Conservation (phyloP, 352 stramenopile genomes). For the Globisporangium ultimum region DNA sequence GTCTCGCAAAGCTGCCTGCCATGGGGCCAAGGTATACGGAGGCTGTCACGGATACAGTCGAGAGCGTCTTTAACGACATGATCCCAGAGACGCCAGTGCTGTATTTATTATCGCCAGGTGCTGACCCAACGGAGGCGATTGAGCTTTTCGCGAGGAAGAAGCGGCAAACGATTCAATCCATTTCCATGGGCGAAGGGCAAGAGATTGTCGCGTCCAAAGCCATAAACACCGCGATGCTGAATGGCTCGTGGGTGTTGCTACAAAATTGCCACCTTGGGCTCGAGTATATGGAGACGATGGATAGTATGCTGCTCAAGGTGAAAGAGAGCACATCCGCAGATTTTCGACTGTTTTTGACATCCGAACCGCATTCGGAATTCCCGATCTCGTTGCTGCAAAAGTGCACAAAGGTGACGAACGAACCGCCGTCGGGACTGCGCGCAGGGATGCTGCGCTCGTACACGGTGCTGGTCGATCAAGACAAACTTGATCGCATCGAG, state of each 20-base stretch:
- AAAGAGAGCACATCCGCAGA: conserved; percentile 35
- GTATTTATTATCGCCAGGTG: conserved; percentile 68
- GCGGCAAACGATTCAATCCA: conserved; percentile 56
- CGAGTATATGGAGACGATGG: conserved; percentile 60
- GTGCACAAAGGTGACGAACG: conserved; percentile 75
- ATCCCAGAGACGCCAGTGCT: conserved; percentile 56
- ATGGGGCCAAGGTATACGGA: conserved; percentile 65
- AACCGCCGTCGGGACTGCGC: conserved; percentile 65
- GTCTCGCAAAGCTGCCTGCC: conserved; percentile 41
- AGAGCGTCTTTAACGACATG: conserved; percentile 71
- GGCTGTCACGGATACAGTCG: conserved; percentile 64
- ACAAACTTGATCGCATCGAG: conserved; percentile 78
- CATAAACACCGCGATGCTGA: conserved; percentile 55
- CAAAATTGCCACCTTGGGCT: conserved; percentile 80
- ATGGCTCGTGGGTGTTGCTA: conserved; percentile 76
- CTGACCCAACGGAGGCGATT: conserved; percentile 72
- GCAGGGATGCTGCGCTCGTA: conserved; percentile 67
- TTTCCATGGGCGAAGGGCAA: conserved; percentile 81
- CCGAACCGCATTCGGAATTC: conserved; percentile 58
- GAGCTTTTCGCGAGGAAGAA: conserved; percentile 70
- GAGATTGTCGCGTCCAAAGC: conserved; percentile 54
- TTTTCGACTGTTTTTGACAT: conserved; percentile 77
- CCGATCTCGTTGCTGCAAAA: conserved; percentile 64
- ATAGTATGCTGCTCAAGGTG: conserved; percentile 42
- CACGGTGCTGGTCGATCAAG: conserved; percentile 73